phyloP scores from a whole-genome alignment of 73 alveolate genomes.

The Stentor roeselii region DNA sequence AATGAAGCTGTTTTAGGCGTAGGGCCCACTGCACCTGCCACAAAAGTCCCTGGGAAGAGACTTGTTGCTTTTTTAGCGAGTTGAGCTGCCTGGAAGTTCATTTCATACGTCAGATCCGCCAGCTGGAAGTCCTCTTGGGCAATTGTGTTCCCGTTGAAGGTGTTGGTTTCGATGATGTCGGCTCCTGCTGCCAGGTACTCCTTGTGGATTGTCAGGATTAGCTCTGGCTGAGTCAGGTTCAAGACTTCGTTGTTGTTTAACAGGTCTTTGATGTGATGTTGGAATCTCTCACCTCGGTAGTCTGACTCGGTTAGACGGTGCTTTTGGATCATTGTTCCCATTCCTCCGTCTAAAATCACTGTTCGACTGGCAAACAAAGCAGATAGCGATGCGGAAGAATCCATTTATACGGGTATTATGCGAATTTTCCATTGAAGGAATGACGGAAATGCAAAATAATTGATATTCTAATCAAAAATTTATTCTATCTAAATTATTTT shows the following conservation, averaged over 20 bases:
- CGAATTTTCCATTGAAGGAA: neutral
- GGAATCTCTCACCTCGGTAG: slow-evolving; percentile 68
- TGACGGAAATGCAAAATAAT: neutral
- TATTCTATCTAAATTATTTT: no score
- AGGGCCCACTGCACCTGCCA: slow-evolving; percentile 91
- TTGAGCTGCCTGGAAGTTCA: neutral
- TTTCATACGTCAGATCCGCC: slow-evolving; percentile 14
- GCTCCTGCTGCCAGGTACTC: slow-evolving; percentile 79
- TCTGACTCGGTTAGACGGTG: slow-evolving; percentile 65
- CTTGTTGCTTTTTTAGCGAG: slow-evolving; percentile 1
- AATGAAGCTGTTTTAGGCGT: slow-evolving; percentile 70
- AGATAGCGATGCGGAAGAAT: neutral
- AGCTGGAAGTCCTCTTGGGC: slow-evolving; percentile 48
- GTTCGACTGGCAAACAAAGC: slow-evolving; percentile 43
- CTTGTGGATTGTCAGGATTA: slow-evolving; percentile 61
- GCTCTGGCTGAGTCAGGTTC: slow-evolving; percentile 63
- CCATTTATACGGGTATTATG: neutral
- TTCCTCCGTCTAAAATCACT: slow-evolving; percentile 73
- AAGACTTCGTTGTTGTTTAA: slow-evolving; percentile 65
- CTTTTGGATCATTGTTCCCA: slow-evolving; percentile 78
- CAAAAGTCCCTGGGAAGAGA: slow-evolving; percentile 56
- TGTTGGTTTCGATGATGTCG: slow-evolving; percentile 84
- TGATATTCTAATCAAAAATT: neutral
- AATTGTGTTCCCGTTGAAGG: slow-evolving; percentile 72
- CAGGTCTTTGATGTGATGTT: slow-evolving; percentile 56